Evolutionary conservation across 441 rosid species (phyloP), one percentile per base, ranked within the genome.

Genomic region (Jatropha multifida): DNA sequence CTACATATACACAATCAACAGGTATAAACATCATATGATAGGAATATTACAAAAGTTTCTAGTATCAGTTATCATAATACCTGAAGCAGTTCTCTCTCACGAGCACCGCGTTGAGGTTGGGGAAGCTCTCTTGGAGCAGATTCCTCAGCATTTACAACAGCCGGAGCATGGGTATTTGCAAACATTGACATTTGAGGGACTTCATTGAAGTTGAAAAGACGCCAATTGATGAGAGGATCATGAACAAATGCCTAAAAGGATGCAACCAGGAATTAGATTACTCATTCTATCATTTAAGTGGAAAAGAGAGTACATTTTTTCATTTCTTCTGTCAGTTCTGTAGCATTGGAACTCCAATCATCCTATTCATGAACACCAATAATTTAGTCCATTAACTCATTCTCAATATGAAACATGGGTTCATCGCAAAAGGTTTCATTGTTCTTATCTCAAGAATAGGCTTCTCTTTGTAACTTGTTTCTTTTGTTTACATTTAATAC

Each of bases 141-240:
- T 82, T 89, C 98, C 80, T 87, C 97, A 9, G 84, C 77, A 80
- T 90, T 94, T 68, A 83, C 93, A 61, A 75, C 93, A 76, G 93
- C 83, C 77, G 93, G 83, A 71, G 64, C 89, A 56, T 89, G 92
- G 54, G 88, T 58, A 81, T 84, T 89, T 18, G 82, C 82, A 74
- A 92, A 81, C 81, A 88, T 66, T 1, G 98, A 87, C 88, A 94
- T 84, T 87, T 93, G 98, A 8, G 99, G 99, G 59, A 95, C 97
- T 90, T 93, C 98, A 62, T 91, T 93, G 86, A 92, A 95, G 86
- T 92, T 93, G 88, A 97, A 94, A 72, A 97, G 99, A 80, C 99
- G 98, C 99, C 99, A 97, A 72, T 97, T 94, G 68, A 97, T 97
- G 73, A 97, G 97, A 81, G 99, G 99, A 84, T 97, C 99, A 62